These are phyloP conservation scores for Diospyros lotus DNA, from an alignment of 148 eudicot genomes.

Conservation along the genomic window DNA sequence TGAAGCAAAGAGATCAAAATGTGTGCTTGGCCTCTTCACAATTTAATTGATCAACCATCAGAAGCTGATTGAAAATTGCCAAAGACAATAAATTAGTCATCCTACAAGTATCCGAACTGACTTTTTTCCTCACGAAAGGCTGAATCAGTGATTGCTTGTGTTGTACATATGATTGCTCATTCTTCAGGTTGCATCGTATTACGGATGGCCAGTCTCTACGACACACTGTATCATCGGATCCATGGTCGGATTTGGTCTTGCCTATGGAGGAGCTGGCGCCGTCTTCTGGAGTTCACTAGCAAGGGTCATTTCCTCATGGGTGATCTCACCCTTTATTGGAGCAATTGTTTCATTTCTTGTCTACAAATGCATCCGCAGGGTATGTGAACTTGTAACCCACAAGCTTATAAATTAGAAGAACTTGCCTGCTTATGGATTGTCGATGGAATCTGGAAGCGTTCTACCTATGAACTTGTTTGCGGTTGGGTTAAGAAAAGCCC, in stretches of 20 bases:
- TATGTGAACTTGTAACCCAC: constrained; percentile 22
- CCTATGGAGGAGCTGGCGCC: constrained; percentile 82
- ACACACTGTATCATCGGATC: constrained; percentile 99
- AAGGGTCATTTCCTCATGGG: constrained; percentile 95
- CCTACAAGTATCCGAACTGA: background rate
- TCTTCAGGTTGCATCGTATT: constrained; percentile 82
- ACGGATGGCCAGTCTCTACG: constrained; percentile 96
- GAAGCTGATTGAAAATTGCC: too few relatives aligned
- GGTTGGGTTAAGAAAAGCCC: too few relatives aligned
- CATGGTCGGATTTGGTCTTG: constrained; percentile 97
- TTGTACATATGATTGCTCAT: background rate
- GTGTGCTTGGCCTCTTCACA: too few relatives aligned
- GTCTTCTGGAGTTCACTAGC: constrained; percentile 97
- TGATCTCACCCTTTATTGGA: constrained; percentile 80
- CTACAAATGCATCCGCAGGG: constrained; percentile 98
- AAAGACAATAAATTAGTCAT: background rate
- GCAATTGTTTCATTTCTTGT: constrained; percentile 82
- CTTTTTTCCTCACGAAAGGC: background rate
- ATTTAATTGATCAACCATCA: too few relatives aligned
- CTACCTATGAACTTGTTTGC: too few relatives aligned
- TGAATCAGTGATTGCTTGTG: too few relatives aligned
- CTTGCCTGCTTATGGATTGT: too few relatives aligned
- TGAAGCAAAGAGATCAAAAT: too few relatives aligned
- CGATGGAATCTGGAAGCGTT: too few relatives aligned
- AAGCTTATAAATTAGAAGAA: too few relatives aligned